Evolutionary conservation across 768 basidiomycete species (phyloP), one percentile per base, ranked within the genome.

Genomic region (Termitomyces sp.): DNA sequence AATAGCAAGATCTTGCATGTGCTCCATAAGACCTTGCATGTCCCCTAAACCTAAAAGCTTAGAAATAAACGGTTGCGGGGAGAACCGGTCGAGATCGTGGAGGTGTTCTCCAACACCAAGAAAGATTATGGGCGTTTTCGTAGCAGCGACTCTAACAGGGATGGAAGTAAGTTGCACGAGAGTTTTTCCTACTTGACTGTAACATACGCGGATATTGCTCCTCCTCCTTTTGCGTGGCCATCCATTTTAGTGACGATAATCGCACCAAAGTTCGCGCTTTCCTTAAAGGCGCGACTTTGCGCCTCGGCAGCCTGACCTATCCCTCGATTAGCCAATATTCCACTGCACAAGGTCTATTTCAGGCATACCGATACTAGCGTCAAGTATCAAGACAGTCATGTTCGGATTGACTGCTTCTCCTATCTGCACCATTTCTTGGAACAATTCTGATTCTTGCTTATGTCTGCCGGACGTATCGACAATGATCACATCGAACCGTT

Each of bases 221-320:
- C 97, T 71, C 97, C 97, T 56, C 97, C 97, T 70, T 97, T 98
- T 1, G 97, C 97, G 66, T 99, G 97, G 4, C 97, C 97, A 65
- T 99, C 97, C 87, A 99, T 93, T 75, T 99, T 99, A 12, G 97
- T 99, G 16, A 99, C 97, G 59, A 99, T 97, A 63, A 99, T 99
- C 2, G 96, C 97, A 57, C 96, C 97, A 69, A 99, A 99, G 69
- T 97, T 86, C 22, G 94, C 92, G 59, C 90, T 93, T 61, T 98
- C 96, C 73, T 99, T 99, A 81, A 99, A 99, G 1, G 97, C 97
- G 43, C 85, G 84, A 70, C 90, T 90, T 68, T 99, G 97, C 6
- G 92, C 90, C 69, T 99, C 97, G 14, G 97, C 97, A 9, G 97
- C 95, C 80, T 99, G 97, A 68, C 96, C 94, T 88, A 60, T 6